These are phyloP conservation scores for Striga asiatica DNA, from an alignment of 257 asterid species.

Conservation along the genomic window DNA sequence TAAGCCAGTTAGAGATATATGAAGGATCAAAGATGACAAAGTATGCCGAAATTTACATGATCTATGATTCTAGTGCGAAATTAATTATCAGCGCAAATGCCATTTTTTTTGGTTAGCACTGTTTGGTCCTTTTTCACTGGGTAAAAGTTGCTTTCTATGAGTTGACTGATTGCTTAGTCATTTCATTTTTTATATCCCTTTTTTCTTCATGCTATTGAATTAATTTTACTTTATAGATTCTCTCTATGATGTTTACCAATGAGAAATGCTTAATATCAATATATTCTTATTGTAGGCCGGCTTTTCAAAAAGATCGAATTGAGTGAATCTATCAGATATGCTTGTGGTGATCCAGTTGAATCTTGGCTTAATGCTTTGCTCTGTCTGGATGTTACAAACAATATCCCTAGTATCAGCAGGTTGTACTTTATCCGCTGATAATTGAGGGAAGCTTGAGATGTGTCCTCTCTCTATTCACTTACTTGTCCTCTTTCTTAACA, in stretches of 20 bases:
- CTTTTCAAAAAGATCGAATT: slow-evolving; percentile 80
- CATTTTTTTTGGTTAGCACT: not conserved
- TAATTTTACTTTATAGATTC: too few relatives aligned
- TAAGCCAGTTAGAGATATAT: not conserved
- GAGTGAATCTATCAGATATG: slow-evolving; percentile 94
- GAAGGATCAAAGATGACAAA: not conserved
- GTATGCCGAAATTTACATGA: not conserved
- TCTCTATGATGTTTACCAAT: slow-evolving; percentile 5
- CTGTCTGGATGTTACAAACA: slow-evolving; percentile 71
- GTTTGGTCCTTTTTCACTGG: slow-evolving; percentile 1
- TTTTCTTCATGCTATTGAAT: not conserved
- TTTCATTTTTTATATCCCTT: not conserved
- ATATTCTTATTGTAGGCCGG: slow-evolving; percentile 46
- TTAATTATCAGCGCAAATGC: not conserved
- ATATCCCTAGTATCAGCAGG: slow-evolving; percentile 70
- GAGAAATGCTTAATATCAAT: slow-evolving; percentile 7
- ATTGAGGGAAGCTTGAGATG: not conserved
- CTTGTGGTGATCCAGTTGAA: slow-evolving; percentile 88
- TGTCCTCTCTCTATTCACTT: slow-evolving; percentile 9
- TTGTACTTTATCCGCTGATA: slow-evolving; percentile 15
- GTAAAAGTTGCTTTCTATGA: not conserved
- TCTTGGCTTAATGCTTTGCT: slow-evolving; percentile 80
- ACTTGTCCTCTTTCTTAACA: slow-evolving; percentile 19
- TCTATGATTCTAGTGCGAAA: not conserved
- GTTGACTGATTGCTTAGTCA: not conserved